Evolutionary conservation across 371 early-diverging fungal species (phyloP).

Genomic region (Basidiobolus meristosporus): DNA sequence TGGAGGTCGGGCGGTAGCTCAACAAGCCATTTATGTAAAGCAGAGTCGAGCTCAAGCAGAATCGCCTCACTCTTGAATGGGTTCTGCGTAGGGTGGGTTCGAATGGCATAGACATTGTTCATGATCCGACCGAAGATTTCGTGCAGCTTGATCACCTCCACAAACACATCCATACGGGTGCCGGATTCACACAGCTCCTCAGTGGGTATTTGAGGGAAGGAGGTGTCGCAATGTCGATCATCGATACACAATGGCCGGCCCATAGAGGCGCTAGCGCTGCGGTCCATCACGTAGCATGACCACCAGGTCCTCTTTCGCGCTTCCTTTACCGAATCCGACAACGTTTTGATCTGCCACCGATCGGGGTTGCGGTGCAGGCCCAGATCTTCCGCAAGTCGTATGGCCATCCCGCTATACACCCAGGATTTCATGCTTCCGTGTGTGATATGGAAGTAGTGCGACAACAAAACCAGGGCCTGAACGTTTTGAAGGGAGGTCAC

Average conservation of each 20-base stretch:
- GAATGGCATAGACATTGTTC: no score
- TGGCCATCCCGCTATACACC: conserved; percentile 21
- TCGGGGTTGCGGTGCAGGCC: conserved; percentile 29
- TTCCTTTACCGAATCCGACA: conserved; percentile 25
- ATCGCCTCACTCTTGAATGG: no score
- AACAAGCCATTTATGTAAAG: no score
- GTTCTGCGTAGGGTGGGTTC: no score
- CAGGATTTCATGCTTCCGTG: conserved; percentile 5
- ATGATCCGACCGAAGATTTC: no score
- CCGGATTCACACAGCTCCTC: background rate
- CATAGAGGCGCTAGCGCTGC: conserved; percentile 15
- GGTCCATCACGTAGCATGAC: conserved; percentile 33
- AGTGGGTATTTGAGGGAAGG: background rate
- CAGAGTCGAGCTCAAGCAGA: no score
- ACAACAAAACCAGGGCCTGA: conserved; percentile 1
- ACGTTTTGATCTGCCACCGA: conserved; percentile 12
- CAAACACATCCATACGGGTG: no score
- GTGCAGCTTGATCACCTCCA: no score
- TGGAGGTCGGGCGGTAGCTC: no score
- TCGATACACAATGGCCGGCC: conserved; percentile 24
- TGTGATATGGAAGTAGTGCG: conserved; percentile 5
- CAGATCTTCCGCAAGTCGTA: conserved; percentile 37
- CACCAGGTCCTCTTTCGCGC: conserved; percentile 38
- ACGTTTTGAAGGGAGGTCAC: conserved; percentile 1
- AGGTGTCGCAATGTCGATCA: conserved; percentile 23